phyloP scores from a whole-genome alignment of 1,284 basidiomycete genomes.

The Phellinidium pouzarii region DNA sequence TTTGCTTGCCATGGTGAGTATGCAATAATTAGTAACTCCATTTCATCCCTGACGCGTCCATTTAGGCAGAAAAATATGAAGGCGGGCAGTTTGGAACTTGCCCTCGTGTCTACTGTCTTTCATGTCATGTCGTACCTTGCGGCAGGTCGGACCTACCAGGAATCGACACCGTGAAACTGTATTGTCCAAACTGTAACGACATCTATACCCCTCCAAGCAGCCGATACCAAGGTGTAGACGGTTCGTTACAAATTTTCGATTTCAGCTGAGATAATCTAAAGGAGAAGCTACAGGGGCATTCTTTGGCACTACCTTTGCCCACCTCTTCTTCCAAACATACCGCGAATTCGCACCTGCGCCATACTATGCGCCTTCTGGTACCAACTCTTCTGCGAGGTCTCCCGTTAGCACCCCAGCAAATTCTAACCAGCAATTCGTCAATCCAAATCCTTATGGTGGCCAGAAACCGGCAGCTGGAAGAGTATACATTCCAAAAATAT shows the following conservation, averaged over 20 bases:
- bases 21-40: constrained; percentile 18
- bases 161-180: constrained; percentile 97
- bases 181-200: constrained; percentile 97
- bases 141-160: constrained; percentile 95
- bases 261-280: constrained; percentile 1
- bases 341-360: constrained; percentile 84
- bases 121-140: constrained; percentile 88
- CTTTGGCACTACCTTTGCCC: constrained; percentile 97
- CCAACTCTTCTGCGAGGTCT: constrained; percentile 40
- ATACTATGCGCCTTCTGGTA: constrained; percentile 58
- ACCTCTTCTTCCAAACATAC: constrained; percentile 97
- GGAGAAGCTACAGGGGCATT: constrained; percentile 69
- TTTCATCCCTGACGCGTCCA: constrained; percentile 22
- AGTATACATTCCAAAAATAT: constrained; percentile 90
- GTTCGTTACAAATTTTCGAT: constrained; percentile 37
- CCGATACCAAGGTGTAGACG: constrained; percentile 94
- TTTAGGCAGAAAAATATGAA: constrained; percentile 94
- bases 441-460: constrained; percentile 81
- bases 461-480: constrained; percentile 81
- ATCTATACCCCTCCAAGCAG: constrained; percentile 94
- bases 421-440: constrained; percentile 50
- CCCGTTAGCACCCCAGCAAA: constrained; percentile 43
- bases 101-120: constrained; percentile 91
- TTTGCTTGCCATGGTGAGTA: constrained; percentile 86
- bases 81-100: constrained; percentile 89